Evolutionary conservation across 495 filamentous ascomycete species (phyloP), one percentile per base, ranked within the genome.

Genomic region (Aspergillus funiculosus): DNA sequence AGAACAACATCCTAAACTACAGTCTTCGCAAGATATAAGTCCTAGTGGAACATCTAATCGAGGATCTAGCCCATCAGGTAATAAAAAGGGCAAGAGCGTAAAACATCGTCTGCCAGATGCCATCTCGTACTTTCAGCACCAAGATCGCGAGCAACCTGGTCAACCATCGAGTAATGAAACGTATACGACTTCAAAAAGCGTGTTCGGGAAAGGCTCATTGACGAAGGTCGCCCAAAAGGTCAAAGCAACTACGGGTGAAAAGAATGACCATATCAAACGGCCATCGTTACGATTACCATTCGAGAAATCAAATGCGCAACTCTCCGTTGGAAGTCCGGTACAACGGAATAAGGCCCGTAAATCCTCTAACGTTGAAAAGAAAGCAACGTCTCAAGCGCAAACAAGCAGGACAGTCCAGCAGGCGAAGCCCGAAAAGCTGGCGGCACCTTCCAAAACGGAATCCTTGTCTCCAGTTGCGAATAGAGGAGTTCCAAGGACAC

Each of bases 401-500:
- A 21, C 49, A 25, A 43, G 41, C 14, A 53, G 39, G 21, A 21
- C 50, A 15, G 36, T 39, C 1, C 28, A 45, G 15, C 55, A 51
- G 11, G 40, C 25, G 39, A 51, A 47, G 2, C 24, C 50, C 13
- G 48, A 28, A 6, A 57, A 61, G 17, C 15, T 46, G 6, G 9
- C 38, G 2, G 18, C 32, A 18, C 18, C 25, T 11, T 34, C 48
- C 5, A 48, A 43, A n/a, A 31, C 17, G 24, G 26, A 45, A 14
- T 1, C 46, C 17, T 53, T 60, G 0, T 42, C 54, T 0, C 55
- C 66, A 22, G 54, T 49, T 10, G 56, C 67, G 17, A 71, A 68
- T 35, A 53, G 63, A 42, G 59, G 68, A 15, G 47, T 69, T n/a
- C 68, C 74, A 41, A 63, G 64, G 40, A 51, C 67, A 6, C 68